phyloP scores from a whole-genome alignment of 108 stramenopile genomes.

The Nitzschia sp. region DNA sequence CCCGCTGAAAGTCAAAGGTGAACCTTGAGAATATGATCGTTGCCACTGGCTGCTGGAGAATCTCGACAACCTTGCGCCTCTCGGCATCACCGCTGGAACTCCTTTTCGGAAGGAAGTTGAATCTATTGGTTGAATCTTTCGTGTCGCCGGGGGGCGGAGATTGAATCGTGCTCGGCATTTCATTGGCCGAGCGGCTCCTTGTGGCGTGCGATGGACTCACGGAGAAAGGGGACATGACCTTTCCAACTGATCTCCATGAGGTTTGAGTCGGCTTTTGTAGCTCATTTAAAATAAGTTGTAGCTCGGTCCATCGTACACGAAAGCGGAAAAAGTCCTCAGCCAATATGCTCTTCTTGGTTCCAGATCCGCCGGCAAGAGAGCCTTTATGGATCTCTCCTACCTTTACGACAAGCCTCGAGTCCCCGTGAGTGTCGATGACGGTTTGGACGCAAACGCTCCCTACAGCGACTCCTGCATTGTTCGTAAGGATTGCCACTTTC shows the following conservation, averaged over 20 bases:
- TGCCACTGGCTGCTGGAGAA: slow-evolving; percentile 34
- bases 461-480: slow-evolving; percentile 47
- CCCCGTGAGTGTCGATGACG: slow-evolving; percentile 59
- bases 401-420: slow-evolving; percentile 80
- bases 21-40: slow-evolving; percentile 66
- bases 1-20: slow-evolving; percentile 82
- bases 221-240: neutral
- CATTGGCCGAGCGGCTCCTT: neutral
- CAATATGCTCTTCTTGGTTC: slow-evolving; percentile 39
- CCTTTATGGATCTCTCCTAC: slow-evolving; percentile 67
- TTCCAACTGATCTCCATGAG: too few relatives aligned
- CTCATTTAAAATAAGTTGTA: slow-evolving; percentile 69
- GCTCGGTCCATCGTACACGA: slow-evolving; percentile 78
- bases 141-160: neutral
- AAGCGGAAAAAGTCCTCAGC: slow-evolving; percentile 68
- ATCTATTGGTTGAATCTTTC: neutral
- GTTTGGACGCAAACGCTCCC: slow-evolving; percentile 85
- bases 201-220: too few relatives aligned
- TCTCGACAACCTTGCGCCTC: neutral
- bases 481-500: slow-evolving; percentile 57
- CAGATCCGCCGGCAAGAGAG: slow-evolving; percentile 2
- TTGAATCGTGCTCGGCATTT: neutral
- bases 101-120: neutral
- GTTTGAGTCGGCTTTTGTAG: slow-evolving; percentile 2
- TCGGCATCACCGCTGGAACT: slow-evolving; percentile 3